Base-by-base conservation (phyloP, 345 rosid genomes). In the Physaria fendleri region DNA sequence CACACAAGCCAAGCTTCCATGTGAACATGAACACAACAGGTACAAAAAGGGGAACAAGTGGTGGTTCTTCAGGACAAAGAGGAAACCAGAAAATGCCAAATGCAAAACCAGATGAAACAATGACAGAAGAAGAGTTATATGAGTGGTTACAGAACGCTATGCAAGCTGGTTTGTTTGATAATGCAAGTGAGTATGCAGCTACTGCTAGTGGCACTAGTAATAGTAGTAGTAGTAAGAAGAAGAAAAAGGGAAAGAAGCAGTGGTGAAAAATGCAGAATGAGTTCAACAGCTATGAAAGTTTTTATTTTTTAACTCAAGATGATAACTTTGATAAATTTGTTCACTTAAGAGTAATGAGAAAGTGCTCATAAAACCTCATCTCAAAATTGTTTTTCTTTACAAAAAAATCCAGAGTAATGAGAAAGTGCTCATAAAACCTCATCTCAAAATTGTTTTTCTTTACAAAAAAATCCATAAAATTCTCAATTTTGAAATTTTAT, bases 1-100 rank as follows among this genome's bases (percentile, higher is more conserved):
- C 85, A 1, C 99, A 93, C 82, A 93, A 89, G 81, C 91, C 99
- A 22, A 85, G 95, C 73, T 93, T 93, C 74, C 99, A 93, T 50
- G 95, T 93, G 64, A 93, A 89, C 74, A 83, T 97, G 2, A 83
- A 82, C 40, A 55, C 84, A 16, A 78, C 82, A 51, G 40, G 18
- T 38, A 54, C 89, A 21, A 86, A 76, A 71, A 83, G 83, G 69
- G 95, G 87, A 74, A 56, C 82, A 37, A 76, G 77, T 62, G 48
- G 68, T 62, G n/a, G n/a, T n/a, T 47, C 63, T 46, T 66, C 90
- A 12, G 88, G 86, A 37, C 87, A 77, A 62, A 83, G 74, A 76
- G 78, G 85, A 16, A 76, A 79, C 55, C 65, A 25, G 27, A 63
- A 68, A 40, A 77, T 77, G 78, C 85, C 84, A 49, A 64, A 78